These are phyloP conservation scores for Starmera amethionina DNA, from an alignment of 805 yeast genomes.

Conservation along the genomic window DNA sequence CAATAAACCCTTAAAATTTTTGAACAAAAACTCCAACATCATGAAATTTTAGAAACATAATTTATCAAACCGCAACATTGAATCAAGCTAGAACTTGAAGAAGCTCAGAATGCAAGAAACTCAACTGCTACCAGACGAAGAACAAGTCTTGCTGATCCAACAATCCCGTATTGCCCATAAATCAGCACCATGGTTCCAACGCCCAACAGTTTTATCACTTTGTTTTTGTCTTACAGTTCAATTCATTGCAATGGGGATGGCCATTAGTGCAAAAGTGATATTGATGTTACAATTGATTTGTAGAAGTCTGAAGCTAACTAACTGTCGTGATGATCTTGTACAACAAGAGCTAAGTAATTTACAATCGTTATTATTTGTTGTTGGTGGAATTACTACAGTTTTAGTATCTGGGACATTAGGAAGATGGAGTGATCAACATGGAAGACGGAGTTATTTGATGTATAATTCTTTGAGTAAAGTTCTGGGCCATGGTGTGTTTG, in stretches of 20 bases:
- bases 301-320: constrained; percentile 11
- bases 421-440: constrained; percentile 51
- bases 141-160: too few relatives aligned
- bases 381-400: constrained; percentile 35
- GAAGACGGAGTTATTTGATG: constrained; percentile 16
- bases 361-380: constrained; percentile 32
- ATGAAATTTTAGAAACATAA: too few relatives aligned
- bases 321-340: constrained; percentile 30
- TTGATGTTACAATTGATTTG: constrained; percentile 26
- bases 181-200: constrained; percentile 38
- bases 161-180: constrained; percentile 18
- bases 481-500: too few relatives aligned
- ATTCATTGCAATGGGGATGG: constrained; percentile 30
- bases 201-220: constrained; percentile 49
- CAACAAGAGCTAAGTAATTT: constrained; percentile 38
- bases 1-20: too few relatives aligned
- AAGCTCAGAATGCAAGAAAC: too few relatives aligned
- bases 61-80: too few relatives aligned
- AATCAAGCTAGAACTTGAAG: too few relatives aligned
- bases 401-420: constrained; percentile 56
- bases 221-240: constrained; percentile 31
- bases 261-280: constrained; percentile 28
- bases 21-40: too few relatives aligned
- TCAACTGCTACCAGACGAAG: too few relatives aligned
- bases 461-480: too few relatives aligned